Conservation (phyloP, 176 grass and related monocot species). For the Oryza australiensis region DNA sequence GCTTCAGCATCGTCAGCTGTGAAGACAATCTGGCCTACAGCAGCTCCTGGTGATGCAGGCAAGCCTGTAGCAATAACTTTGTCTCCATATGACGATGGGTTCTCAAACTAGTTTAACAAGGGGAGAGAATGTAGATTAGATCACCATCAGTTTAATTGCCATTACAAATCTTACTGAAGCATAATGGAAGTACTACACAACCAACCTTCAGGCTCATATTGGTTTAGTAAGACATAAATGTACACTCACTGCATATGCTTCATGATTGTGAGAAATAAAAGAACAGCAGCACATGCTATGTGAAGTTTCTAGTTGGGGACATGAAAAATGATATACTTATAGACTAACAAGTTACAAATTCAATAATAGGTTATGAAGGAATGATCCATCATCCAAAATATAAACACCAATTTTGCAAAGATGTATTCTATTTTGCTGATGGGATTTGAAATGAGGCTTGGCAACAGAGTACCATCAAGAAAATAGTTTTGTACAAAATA, state of each 20-base stretch:
- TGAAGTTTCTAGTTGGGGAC: not conserved
- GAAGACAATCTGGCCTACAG: conserved; percentile 92
- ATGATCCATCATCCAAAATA: not conserved
- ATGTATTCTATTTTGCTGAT: not conserved
- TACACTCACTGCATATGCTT: not conserved
- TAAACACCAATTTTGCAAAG: not conserved
- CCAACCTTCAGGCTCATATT: not conserved
- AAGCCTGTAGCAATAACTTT: conserved; percentile 82
- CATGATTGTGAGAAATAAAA: not conserved
- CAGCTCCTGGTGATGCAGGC: conserved; percentile 94
- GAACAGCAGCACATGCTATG: not conserved
- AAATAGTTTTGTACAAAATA: not conserved
- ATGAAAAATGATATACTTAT: not conserved
- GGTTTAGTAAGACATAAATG: not conserved
- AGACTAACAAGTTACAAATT: not conserved
- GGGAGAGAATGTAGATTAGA: conserved; percentile 28
- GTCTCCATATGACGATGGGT: conserved; percentile 64
- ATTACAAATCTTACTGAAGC: conserved; percentile 5
- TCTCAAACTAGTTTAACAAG: conserved; percentile 68
- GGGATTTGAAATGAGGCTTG: not conserved
- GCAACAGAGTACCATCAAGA: not conserved
- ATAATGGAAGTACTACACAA: not conserved
- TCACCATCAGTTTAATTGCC: not conserved
- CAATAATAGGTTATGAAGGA: not conserved
- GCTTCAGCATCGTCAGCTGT: conserved; percentile 91